A percentile compares a stretch with the other conserved stretches of the same genome.
phyloP scores from a whole-genome alignment of 352 stramenopile genomes.

The Pythium sp. region DNA sequence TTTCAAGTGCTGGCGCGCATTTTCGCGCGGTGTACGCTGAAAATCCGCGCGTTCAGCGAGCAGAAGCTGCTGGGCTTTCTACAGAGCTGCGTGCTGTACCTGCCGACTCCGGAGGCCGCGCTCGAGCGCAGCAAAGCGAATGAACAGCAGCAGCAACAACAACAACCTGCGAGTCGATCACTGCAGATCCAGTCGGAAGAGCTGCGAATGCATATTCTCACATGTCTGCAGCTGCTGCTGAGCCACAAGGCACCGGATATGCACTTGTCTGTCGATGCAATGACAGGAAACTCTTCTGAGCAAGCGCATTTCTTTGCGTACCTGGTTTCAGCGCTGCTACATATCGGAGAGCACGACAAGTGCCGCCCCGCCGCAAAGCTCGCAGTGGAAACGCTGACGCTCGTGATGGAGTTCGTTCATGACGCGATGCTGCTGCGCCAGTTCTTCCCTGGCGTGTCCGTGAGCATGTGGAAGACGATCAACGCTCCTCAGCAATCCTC shows the following conservation, averaged over 20 bases:
- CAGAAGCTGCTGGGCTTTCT: conserved; percentile 38
- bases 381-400: conserved; percentile 39
- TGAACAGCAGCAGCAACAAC: not conserved
- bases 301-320: conserved; percentile 73
- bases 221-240: conserved; percentile 41
- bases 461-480: conserved; percentile 60
- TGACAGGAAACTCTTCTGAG: conserved; percentile 17
- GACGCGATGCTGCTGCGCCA: conserved; percentile 43
- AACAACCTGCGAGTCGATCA: not conserved
- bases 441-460: conserved; percentile 68
- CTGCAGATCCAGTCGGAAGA: conserved; percentile 52
- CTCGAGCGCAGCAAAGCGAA: not conserved
- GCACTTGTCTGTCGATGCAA: conserved; percentile 15
- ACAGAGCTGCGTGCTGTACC: conserved; percentile 53
- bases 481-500: conserved; percentile 68
- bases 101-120: conserved; percentile 39
- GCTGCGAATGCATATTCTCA: conserved; percentile 47
- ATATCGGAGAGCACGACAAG: conserved; percentile 51
- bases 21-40: conserved; percentile 29
- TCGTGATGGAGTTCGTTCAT: conserved; percentile 36
- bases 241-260: not conserved
- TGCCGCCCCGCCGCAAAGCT: conserved; percentile 38
- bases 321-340: conserved; percentile 51
- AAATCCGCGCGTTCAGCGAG: conserved; percentile 21
- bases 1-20: conserved; percentile 33